These are phyloP conservation scores for Cutaneotrichosporon dermatis DNA, from an alignment of 1,284 basidiomycete species.

Conservation along the genomic window DNA sequence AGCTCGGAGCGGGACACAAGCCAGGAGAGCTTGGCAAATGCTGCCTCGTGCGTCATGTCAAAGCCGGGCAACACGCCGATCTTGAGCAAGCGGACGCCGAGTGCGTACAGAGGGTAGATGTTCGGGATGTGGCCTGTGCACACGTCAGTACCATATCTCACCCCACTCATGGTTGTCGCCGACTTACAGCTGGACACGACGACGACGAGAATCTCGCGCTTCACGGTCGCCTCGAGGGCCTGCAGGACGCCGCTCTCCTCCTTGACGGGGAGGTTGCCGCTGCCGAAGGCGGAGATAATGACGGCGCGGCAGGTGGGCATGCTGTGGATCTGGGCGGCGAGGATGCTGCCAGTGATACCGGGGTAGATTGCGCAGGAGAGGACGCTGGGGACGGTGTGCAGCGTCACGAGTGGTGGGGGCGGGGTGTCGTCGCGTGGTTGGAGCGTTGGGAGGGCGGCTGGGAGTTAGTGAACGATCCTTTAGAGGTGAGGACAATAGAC, in stretches of 20 bases:
- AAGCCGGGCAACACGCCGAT: slow-evolving; percentile 43
- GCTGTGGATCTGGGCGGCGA: slow-evolving; percentile 40
- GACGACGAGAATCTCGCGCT: slow-evolving; percentile 43
- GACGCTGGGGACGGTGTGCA: slow-evolving; percentile 32
- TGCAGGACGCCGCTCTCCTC: slow-evolving; percentile 34
- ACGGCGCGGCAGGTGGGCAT: slow-evolving; percentile 42
- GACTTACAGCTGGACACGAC: slow-evolving; percentile 43
- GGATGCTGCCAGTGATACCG: slow-evolving; percentile 39
- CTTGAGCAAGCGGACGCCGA: slow-evolving; percentile 36
- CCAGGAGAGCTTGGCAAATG: slow-evolving; percentile 46
- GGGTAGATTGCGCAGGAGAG: slow-evolving; percentile 37
- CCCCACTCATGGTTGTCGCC: neutral
- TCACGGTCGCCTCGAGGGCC: slow-evolving; percentile 35
- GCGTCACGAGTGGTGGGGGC: slow-evolving; percentile 30
- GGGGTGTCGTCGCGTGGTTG: slow-evolving; percentile 15
- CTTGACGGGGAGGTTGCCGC: slow-evolving; percentile 41
- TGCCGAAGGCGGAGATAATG: slow-evolving; percentile 43
- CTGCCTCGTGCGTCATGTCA: slow-evolving; percentile 47
- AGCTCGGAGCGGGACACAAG: slow-evolving; percentile 39
- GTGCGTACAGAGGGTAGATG: slow-evolving; percentile 45
- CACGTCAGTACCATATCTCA: neutral
- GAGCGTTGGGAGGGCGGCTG: slow-evolving; percentile 21
- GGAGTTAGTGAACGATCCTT: too few relatives aligned
- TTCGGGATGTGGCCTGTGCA: slow-evolving; percentile 39
- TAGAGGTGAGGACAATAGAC: slow-evolving; percentile 10